Conservation (phyloP, 176 grass and related monocot species). For the Pontederia paniculata region DNA sequence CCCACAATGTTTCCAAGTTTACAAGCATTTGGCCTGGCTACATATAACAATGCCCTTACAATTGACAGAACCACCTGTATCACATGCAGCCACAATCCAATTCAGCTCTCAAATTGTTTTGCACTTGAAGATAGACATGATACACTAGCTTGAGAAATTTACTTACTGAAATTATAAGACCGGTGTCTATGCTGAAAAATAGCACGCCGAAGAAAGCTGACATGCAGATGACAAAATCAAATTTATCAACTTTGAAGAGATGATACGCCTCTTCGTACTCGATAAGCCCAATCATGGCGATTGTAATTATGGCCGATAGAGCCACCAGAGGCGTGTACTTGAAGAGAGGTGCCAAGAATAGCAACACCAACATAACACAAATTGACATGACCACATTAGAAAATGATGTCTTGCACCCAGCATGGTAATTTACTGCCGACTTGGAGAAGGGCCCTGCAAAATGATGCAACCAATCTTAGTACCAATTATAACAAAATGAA, state of each 20-base stretch:
- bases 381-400: slow-evolving; percentile 86
- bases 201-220: slow-evolving; percentile 65
- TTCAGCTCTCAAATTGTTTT: background rate
- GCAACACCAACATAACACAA: slow-evolving; percentile 89
- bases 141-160: background rate
- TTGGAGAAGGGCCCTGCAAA: slow-evolving; percentile 83
- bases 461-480: background rate
- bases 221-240: slow-evolving; percentile 91
- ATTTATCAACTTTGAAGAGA: slow-evolving; percentile 91
- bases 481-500: background rate
- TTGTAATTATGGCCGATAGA: slow-evolving; percentile 65
- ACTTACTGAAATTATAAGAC: slow-evolving; percentile 62
- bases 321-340: slow-evolving; percentile 88
- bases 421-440: slow-evolving; percentile 93
- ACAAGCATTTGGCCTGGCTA: slow-evolving; percentile 61
- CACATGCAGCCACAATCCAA: background rate
- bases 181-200: slow-evolving; percentile 82
- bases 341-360: slow-evolving; percentile 89
- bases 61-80: slow-evolving; percentile 64
- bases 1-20: slow-evolving; percentile 66
- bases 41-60: slow-evolving; percentile 55
- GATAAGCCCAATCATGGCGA: slow-evolving; percentile 90
- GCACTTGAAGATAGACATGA: no score
- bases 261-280: slow-evolving; percentile 57
- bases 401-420: slow-evolving; percentile 74